Base-by-base conservation (phyloP, 2,329 filamentous ascomycete genomes). In the Pestalotiopsis sp. region DNA sequence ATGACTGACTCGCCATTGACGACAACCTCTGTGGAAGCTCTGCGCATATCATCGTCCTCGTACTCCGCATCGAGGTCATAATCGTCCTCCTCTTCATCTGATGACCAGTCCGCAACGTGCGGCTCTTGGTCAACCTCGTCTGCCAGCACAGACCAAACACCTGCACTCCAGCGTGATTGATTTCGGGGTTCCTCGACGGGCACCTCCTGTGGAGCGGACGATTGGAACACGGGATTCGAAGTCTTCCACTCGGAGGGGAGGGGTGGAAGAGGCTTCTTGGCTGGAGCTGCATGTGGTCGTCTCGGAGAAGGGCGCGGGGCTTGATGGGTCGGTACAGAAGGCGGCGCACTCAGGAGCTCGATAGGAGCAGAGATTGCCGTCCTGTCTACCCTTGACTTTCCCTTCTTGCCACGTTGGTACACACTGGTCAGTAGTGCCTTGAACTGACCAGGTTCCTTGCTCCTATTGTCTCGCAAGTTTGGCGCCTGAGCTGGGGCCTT, bases 341-440 rank as follows among this genome's bases (percentile, higher is more conserved):
- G 38, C 13, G 40, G 62, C 5, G 20, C 38, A 12, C 12, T 52
- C 31, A 36, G 31, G 7, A 31, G 14, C n/a, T 62, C 7, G 36
- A 65, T 31, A 14, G 62, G 62, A 23, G 40, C 40, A 56, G 63
- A 66, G 45, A 66, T 66, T 14, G 31, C n/a, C 14, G 40, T n/a
- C 63, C 40, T 56, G 49, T 66, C 45, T 14, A 36, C 6, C 38
- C 6, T 52, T 20, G 20, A 31, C 25, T 58, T 66, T 25, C 23
- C 40, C 45, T 66, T 66, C 25, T 38, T 66, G 20, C 41, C 17
- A 25, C 59, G 59, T 13, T 36, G 17, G 31, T 62, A 62, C 6
- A 38, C 41, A 20, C 13, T 45, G n/a, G 27, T 57, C 2, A 57
- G n/a, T 38, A 57, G 23, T n/a, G 49, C 9, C 9, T 36, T 66